Base-by-base conservation (phyloP, 768 basidiomycete genomes). In the Tulasnella sp. region DNA sequence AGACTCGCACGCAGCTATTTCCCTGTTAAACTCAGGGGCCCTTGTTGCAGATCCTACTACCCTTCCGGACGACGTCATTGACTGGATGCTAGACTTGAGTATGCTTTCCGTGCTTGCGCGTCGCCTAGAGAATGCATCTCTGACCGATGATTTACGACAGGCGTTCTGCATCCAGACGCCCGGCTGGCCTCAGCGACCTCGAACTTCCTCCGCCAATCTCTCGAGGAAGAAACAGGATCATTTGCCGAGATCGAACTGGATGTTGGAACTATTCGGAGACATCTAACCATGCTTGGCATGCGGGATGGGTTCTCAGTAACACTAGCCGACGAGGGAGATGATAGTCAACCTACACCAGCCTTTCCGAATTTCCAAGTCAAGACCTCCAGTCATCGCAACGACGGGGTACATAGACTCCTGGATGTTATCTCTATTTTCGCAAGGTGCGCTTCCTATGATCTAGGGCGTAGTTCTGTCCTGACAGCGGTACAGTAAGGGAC, bases 241-340 rank as follows among this genome's bases (percentile, higher is more conserved):
- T 61, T 72, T 67, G 69, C 70, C 26, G 69, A 77, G 37, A 71
- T 77, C n/a, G 69, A 77, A n/a, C 70, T 77, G 32, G 77, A 77
- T 37, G 20, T 70, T 39, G n/a, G 61, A n/a, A 77, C 77, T 29
- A 51, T 77, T 39, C 39, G 77, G 3, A n/a, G 77, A 9, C 77
- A 72, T n/a, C 20, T 77, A 13, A 40, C 39, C 18, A 67, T 70
- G 29, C 70, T 77, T 42, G 77, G 77, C 3, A 57, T 57, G 44
- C 42, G 42, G 61, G 26, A 77, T n/a, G 77, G 72, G n/a, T 32
- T 29, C 26, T 44, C 32, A 18, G 7, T 13, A 6, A 5, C 20
- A 40, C 29, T 76, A 32, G 16, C 20, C 5, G 26, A 37, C 26
- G 74, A 57, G 11, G 46, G n/a, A 23, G 37, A 61, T 61, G 74